Evolutionary conservation across 2,329 filamentous ascomycete species (phyloP).

Genomic region (Penicillium sp.): DNA sequence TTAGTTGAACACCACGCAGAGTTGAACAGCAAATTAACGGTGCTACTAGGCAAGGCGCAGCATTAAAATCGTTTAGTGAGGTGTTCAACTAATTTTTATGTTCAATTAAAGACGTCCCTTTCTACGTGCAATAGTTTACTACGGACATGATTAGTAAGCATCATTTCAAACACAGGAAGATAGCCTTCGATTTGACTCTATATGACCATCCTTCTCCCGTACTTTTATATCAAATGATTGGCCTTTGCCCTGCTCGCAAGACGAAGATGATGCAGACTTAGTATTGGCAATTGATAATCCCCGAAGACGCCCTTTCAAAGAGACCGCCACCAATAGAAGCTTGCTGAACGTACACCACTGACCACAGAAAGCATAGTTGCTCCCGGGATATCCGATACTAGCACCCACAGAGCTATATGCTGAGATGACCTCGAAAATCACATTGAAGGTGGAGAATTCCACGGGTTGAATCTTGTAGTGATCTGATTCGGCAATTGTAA

Average conservation of each 20-base stretch:
- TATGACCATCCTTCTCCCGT: background rate
- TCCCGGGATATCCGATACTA: conserved; percentile 56
- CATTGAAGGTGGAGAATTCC: conserved; percentile 60
- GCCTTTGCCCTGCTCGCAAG: background rate
- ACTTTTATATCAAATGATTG: background rate
- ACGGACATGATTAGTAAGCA: background rate
- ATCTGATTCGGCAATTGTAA: conserved; percentile 60
- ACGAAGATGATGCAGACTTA: background rate
- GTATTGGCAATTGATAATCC: conserved; percentile 48
- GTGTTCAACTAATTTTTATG: too few species aligned
- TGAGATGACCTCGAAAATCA: conserved; percentile 50
- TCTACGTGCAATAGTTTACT: too few species aligned
- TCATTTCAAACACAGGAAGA: background rate
- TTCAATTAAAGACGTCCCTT: too few species aligned
- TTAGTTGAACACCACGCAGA: too few species aligned
- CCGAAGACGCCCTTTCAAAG: conserved; percentile 58
- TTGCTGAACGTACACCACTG: conserved; percentile 58
- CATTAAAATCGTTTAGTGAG: too few species aligned
- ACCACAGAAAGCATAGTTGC: conserved; percentile 58
- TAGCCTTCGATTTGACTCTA: background rate
- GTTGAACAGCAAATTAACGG: too few species aligned
- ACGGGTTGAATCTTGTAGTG: conserved; percentile 55
- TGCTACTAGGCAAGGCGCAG: too few species aligned
- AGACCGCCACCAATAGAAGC: conserved; percentile 58
- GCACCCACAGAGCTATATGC: conserved; percentile 63